A percentile compares a stretch with the other conserved stretches of the same genome.
phyloP scores from a whole-genome alignment of 441 rosid species.

The Populus hybrid region DNA sequence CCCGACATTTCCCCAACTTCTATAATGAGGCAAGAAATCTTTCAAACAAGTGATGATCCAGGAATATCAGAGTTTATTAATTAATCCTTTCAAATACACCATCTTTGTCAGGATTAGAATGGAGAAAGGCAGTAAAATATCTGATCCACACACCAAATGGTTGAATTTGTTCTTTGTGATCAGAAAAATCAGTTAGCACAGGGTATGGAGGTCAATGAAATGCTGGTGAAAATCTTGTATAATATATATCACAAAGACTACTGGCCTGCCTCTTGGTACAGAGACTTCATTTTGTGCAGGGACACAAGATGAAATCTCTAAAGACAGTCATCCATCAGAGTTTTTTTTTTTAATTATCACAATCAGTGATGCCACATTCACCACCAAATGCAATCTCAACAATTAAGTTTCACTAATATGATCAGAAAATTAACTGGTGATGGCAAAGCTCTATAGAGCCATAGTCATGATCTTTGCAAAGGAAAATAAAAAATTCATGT shows the following conservation, averaged over 20 bases:
- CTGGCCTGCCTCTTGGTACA: not conserved
- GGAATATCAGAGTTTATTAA: too few relatives aligned
- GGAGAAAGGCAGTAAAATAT: not conserved
- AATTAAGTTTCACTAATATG: not conserved
- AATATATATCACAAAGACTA: conserved; percentile 1
- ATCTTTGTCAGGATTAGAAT: too few relatives aligned
- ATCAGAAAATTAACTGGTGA: not conserved
- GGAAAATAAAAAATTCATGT: not conserved
- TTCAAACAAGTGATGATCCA: not conserved
- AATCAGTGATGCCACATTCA: not conserved
- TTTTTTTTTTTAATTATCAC: not conserved
- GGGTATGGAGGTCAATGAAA: not conserved
- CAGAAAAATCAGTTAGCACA: not conserved
- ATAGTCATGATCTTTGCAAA: not conserved
- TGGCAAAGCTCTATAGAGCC: not conserved
- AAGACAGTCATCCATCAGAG: not conserved
- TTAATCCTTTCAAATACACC: too few relatives aligned
- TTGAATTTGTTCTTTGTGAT: not conserved
- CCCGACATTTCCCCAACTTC: not conserved
- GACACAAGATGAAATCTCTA: not conserved
- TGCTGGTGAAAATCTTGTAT: not conserved
- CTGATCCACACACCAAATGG: not conserved
- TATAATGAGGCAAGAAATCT: not conserved
- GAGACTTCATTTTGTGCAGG: not conserved
- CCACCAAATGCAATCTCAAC: not conserved